phyloP scores from a whole-genome alignment of 306 rosid species.

The Hippophae tibetana region DNA sequence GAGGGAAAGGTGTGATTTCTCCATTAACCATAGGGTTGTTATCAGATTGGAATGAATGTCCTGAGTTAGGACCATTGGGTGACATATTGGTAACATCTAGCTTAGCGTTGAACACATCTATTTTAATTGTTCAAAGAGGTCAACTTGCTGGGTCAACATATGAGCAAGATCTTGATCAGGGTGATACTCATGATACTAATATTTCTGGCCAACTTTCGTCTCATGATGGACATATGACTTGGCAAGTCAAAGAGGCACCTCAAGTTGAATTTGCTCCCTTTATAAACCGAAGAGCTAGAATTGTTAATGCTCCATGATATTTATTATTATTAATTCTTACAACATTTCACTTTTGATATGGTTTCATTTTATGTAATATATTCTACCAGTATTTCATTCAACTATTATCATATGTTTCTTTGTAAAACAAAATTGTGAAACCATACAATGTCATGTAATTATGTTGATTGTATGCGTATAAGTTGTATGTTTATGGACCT shows the following conservation, averaged over 20 bases:
- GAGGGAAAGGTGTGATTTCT: conserved; percentile 24
- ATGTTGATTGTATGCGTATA: too few species aligned
- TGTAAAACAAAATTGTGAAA: too few species aligned
- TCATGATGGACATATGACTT: neutral
- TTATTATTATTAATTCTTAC: too few species aligned
- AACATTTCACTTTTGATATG: too few species aligned
- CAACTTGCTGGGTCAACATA: neutral
- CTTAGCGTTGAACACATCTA: conserved; percentile 26
- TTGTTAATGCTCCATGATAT: too few species aligned
- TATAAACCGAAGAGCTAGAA: neutral
- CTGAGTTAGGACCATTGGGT: conserved; percentile 43
- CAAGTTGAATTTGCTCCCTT: neutral
- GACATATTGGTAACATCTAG: conserved; percentile 36
- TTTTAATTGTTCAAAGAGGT: conserved; percentile 38
- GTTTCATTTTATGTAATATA: too few species aligned
- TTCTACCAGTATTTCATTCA: too few species aligned
- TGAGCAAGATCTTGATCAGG: neutral
- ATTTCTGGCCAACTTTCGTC: neutral
- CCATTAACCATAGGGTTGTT: conserved; percentile 5
- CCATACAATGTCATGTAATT: too few species aligned
- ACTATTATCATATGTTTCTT: too few species aligned
- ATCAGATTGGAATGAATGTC: conserved; percentile 41
- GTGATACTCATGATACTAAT: too few species aligned
- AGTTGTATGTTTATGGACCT: too few species aligned
- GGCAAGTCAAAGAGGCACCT: neutral